Conservation (phyloP, 78 protist genomes). For the Dictyostelium citrinum region DNA sequence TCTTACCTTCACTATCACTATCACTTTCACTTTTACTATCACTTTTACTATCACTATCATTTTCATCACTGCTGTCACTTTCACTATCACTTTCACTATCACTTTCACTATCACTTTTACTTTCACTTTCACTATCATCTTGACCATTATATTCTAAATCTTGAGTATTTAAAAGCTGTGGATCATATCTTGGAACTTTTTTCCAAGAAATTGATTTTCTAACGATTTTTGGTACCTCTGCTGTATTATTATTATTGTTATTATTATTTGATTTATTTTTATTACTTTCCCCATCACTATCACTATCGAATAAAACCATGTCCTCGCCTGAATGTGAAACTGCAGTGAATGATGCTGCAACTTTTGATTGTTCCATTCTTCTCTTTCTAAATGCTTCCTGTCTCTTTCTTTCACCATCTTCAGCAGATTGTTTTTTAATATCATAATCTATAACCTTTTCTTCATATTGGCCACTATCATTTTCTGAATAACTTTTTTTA, state of each 20-base stretch:
- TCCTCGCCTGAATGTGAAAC: background rate
- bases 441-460: conserved; percentile 29
- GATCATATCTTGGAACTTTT: conserved; percentile 61
- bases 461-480: background rate
- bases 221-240: background rate
- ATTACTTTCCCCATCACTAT: conserved; percentile 26
- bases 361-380: conserved; percentile 7
- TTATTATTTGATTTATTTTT: background rate
- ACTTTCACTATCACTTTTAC: background rate
- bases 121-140: background rate
- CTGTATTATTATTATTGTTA: background rate
- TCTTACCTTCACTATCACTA: background rate
- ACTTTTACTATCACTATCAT: background rate
- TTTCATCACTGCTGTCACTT: background rate
- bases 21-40: background rate
- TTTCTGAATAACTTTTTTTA: conserved; percentile 2
- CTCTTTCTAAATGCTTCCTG: conserved; percentile 59
- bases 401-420: conserved; percentile 74
- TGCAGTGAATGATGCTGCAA: background rate
- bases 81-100: background rate
- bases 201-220: conserved; percentile 30
- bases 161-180: background rate
- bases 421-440: conserved; percentile 39
- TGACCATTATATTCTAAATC: conserved; percentile 9
- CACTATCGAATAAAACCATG: conserved; percentile 32